A percentile compares a stretch with the other conserved stretches of the same genome.
These are phyloP conservation scores for Aspergillus sp. DNA, from an alignment of 2,329 filamentous ascomycete genomes.

Conservation along the genomic window DNA sequence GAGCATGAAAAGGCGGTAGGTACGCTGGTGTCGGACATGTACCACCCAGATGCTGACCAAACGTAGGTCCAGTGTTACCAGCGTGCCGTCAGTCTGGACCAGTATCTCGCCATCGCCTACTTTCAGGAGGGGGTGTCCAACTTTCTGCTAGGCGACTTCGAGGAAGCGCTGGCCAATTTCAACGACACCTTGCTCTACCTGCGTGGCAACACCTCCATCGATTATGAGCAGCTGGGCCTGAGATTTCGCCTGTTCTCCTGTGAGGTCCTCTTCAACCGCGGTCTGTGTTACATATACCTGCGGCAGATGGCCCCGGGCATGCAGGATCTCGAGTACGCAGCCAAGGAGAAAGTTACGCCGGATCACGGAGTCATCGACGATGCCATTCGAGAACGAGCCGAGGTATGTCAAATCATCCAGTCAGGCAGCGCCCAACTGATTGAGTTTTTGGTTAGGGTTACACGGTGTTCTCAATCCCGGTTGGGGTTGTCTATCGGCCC, in stretches of 20 bases:
- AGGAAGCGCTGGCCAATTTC: conserved; percentile 96
- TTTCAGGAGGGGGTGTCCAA: conserved; percentile 99
- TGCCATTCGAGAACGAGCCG: conserved; percentile 87
- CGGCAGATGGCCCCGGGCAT: conserved; percentile 88
- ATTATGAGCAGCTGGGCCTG: conserved; percentile 93
- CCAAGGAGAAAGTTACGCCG: conserved; percentile 92
- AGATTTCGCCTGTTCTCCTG: conserved; percentile 97
- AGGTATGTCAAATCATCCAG: conserved; percentile 55
- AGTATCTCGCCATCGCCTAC: conserved; percentile 95
- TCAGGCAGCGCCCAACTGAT: not conserved
- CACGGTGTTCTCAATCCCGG: conserved; percentile 96
- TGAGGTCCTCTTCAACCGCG: conserved; percentile 95
- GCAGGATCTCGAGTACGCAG: conserved; percentile 85
- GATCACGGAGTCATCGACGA: conserved; percentile 99
- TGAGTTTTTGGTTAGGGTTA: conserved; percentile 66
- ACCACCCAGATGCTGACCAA: conserved; percentile 11
- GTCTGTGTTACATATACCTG: conserved; percentile 94
- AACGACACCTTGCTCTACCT: conserved; percentile 96
- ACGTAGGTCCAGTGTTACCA: conserved; percentile 92
- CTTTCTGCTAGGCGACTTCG: conserved; percentile 93
- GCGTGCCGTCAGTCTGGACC: conserved; percentile 82
- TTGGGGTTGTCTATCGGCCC: conserved; percentile 90
- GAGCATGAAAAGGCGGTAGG: conserved; percentile 93
- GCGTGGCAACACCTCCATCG: conserved; percentile 93
- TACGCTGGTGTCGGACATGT: conserved; percentile 4